Base-by-base conservation (phyloP, 108 stramenopile genomes). In the Fistulifera pelliculosa region DNA sequence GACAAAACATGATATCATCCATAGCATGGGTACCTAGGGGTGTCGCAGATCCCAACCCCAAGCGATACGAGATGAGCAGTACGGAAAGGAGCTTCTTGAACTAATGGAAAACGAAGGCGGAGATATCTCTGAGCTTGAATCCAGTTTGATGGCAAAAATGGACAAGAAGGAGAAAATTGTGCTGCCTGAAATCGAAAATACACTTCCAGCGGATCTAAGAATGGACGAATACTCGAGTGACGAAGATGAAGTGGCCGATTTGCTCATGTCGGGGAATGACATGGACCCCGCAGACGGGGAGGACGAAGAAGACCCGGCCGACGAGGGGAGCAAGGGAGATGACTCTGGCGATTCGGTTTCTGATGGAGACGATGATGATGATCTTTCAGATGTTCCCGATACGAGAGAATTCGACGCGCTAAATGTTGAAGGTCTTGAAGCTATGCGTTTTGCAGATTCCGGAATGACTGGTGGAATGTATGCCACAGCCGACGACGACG, bases 171-270 rank as follows among this genome's bases (percentile, higher is more conserved):
- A 28, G 31, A 54, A 53, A 42, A 52, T 62, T 6, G 49, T 60
- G 8, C 38, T 76, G 15, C 68, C 76, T 6, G 58, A 62, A 38
- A 69, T 79, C n/a, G 84, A 81, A 58, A 57, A 60, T 35, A 40
- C 11, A 3, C 44, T 60, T 21, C 93, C 93, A 1, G 81, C 80
- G 1, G 93, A 94, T 56, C 64, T 94, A 16, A 63, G 93, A 22
- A 94, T 94, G 93, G 89, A 94, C 50, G 89, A 94, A 62, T 94
- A 94, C 65, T 84, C 85, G 4, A 84, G 85, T 60, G 89, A 89
- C 56, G 93, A 94, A 27, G 85, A 79, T 19, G 87, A 84, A 4
- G 79, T 83, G 23, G 82, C 65, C 27, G 79, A 66, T 10, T 41
- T 94, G 51, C 66, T 94, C 50, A 66, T 90, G 51, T 85, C 82